Evolutionary conservation across 1,284 basidiomycete species (phyloP).

Genomic region (Volvariella surrecta): DNA sequence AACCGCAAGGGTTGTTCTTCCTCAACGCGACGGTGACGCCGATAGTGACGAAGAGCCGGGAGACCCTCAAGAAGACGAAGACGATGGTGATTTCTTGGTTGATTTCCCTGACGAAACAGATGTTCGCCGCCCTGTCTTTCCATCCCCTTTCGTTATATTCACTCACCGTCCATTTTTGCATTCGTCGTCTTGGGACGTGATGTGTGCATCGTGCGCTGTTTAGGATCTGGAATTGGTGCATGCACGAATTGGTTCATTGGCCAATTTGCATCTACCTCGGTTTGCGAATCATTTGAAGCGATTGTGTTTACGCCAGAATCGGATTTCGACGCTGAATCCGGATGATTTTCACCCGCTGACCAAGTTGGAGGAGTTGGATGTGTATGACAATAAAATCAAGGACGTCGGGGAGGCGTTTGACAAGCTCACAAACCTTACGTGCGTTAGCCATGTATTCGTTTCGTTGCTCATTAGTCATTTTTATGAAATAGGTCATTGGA

Average conservation of each 20-base stretch:
- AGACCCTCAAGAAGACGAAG: conserved; percentile 22
- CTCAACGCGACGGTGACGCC: conserved; percentile 25
- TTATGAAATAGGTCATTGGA: conserved; percentile 62
- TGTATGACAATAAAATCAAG: conserved; percentile 95
- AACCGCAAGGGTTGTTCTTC: conserved; percentile 38
- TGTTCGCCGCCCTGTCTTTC: conserved; percentile 28
- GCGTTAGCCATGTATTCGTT: conserved; percentile 4
- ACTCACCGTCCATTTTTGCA: neutral
- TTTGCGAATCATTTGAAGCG: conserved; percentile 67
- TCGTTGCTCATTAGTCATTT: conserved; percentile 1
- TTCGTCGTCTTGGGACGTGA: conserved; percentile 7
- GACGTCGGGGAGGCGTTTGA: conserved; percentile 57
- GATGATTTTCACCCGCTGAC: conserved; percentile 58
- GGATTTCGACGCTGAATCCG: conserved; percentile 64
- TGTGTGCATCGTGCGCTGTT: neutral
- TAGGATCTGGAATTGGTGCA: conserved; percentile 92
- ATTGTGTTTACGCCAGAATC: conserved; percentile 88
- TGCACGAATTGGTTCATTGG: conserved; percentile 62
- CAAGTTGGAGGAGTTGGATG: conserved; percentile 81
- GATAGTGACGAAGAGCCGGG: conserved; percentile 36
- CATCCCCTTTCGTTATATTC: no score
- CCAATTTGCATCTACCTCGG: conserved; percentile 56
- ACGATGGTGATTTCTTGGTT: conserved; percentile 41
- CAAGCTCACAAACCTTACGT: conserved; percentile 33
- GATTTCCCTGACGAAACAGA: conserved; percentile 62